phyloP scores from a whole-genome alignment of 2,329 filamentous ascomycete species.

The Xylaria digitata region DNA sequence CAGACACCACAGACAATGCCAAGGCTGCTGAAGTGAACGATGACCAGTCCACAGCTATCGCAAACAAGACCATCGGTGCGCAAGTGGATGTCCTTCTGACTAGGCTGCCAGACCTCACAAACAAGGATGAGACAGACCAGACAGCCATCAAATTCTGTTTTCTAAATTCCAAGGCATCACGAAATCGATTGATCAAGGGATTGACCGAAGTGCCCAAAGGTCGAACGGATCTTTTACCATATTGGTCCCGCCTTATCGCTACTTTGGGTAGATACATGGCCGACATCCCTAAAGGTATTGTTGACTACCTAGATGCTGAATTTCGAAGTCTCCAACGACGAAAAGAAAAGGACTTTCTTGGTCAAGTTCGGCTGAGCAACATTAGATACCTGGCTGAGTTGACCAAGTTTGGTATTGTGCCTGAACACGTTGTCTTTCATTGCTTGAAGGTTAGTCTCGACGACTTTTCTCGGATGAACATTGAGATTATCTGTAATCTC shows the following conservation, averaged over 20 bases:
- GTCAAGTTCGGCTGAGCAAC: conserved; percentile 91
- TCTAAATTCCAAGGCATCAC: conserved; percentile 96
- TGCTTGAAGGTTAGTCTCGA: conserved; percentile 97
- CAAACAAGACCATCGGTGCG: conserved; percentile 96
- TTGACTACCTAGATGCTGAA: conserved; percentile 93
- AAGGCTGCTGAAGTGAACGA: conserved; percentile 70
- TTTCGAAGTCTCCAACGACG: conserved; percentile 96
- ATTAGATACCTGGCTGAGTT: conserved; percentile 97
- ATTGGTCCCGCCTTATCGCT: conserved; percentile 91
- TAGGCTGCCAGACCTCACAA: conserved; percentile 89
- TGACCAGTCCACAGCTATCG: conserved; percentile 92
- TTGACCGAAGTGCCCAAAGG: conserved; percentile 95
- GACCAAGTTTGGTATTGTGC: conserved; percentile 97
- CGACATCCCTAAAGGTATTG: conserved; percentile 91
- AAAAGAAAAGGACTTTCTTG: conserved; percentile 97
- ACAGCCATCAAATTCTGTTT: conserved; percentile 97
- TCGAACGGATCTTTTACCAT: conserved; percentile 87
- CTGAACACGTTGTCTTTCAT: conserved; percentile 98
- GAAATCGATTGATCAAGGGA: conserved; percentile 92
- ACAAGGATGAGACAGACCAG: conserved; percentile 91
- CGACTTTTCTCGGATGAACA: conserved; percentile 98
- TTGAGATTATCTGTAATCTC: conserved; percentile 96
- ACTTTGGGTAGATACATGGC: conserved; percentile 94
- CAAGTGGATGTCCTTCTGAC: conserved; percentile 93
- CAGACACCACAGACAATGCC: conserved; percentile 60